Base-by-base conservation (phyloP, 257 asterid species). In the Solanum appendiculatum region DNA sequence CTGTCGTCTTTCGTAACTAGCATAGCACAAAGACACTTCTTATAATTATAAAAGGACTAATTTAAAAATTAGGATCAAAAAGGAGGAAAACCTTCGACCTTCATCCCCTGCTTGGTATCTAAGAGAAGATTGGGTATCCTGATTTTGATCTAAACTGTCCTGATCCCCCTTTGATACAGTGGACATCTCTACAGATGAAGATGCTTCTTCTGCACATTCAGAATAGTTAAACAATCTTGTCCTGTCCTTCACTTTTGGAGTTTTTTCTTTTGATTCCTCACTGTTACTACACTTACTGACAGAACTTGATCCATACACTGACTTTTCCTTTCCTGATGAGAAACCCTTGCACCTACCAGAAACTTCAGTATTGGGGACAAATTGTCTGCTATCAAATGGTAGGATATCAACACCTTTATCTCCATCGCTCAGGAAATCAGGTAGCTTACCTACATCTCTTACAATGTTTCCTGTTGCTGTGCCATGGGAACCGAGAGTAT, bases 71-170 rank as follows among this genome's bases (percentile, higher is more conserved):
- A 29, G 39, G 72, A 88, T 42, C 27, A 56, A 31, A 56, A 51
- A 18, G 82, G 58, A 84, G 25, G 82, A 64, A 27, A 42, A 44
- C 40, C 81, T 73, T 63, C 14, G 88, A 90, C 92, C 95, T 92
- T 66, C 88, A 83, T 72, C 84, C 87, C 83, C 91, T 48, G 86
- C 75, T 85, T 85, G 89, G 46, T 37, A 75, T 74, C 87, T 86
- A 90, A 87, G 88, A 86, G 86, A 84, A 86, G 85, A 83, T 64
- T 44, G 33, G 83, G 89, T 80, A 77, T 85, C 85, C 89, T 75
- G 82, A 46, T 18, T 44, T 27, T 44, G 46, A 29, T 48, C 40
- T 46, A 37, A 46, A 29, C 66, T 27, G 42, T 80, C 66, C 66
- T 80, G 40, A 80, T 80, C 66, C 85, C 66, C 85, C 85, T 80